A percentile compares a stretch with the other conserved stretches of the same genome.
Conservation (phyloP, 306 rosid species). For the Phaseolus lunatus region DNA sequence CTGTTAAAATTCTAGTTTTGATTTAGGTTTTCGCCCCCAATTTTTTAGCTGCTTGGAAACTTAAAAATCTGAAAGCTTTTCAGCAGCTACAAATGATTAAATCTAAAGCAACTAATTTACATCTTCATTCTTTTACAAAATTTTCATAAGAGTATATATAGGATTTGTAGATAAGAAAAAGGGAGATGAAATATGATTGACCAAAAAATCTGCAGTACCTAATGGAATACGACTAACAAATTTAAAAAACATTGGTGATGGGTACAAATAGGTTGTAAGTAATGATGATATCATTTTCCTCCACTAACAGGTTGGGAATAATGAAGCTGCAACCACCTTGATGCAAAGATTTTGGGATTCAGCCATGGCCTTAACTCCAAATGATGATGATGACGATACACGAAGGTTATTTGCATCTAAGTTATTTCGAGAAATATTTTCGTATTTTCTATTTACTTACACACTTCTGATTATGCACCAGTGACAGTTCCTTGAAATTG, state of each 20-base stretch:
- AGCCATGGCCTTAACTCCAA: conserved; percentile 80
- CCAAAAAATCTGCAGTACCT: background rate
- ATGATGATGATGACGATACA: conserved; percentile 82
- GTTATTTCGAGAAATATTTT: conserved; percentile 31
- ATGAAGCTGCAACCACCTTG: conserved; percentile 77
- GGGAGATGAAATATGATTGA: background rate
- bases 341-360: conserved; percentile 99
- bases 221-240: background rate
- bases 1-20: conserved; percentile 9
- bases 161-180: background rate
- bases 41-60: conserved; percentile 11
- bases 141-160: background rate
- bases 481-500: conserved; percentile 81
- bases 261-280: conserved; percentile 68
- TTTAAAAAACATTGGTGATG: background rate
- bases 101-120: background rate
- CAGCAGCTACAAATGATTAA: conserved; percentile 18
- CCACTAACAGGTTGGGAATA: conserved; percentile 74
- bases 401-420: conserved; percentile 62
- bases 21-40: background rate
- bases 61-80: conserved; percentile 8
- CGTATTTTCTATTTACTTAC: conserved; percentile 40
- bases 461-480: conserved; percentile 50
- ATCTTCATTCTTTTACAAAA: background rate
- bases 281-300: conserved; percentile 52